Base-by-base conservation (phyloP, 2,329 filamentous ascomycete genomes). In the Colletotrichum cuscutae region DNA sequence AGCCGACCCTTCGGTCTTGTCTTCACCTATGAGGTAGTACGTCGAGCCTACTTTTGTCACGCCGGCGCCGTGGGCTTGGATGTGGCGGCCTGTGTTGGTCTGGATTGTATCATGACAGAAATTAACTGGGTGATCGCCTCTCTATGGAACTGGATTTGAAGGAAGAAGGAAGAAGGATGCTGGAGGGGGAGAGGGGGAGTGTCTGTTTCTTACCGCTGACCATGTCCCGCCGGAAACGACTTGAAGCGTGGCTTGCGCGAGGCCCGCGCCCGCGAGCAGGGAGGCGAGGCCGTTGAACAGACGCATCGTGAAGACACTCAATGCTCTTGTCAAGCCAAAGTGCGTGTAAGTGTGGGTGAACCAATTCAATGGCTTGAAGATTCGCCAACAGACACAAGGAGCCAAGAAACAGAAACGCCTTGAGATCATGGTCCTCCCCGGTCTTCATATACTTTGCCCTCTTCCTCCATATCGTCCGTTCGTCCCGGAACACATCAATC, bases 1-100 rank as follows among this genome's bases (percentile, higher is more conserved):
- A 0, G 84, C 81, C 1, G 84, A 86, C 28, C 91, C 90, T n/a
- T 88, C 82, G 2, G 89, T 88, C 79, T 93, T 93, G 82, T 93
- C 91, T 79, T 94, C 92, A 19, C 92, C 92, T 49, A 93, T 89
- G 81, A 91, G 86, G 82, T 93, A 94, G 82, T 90, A 94, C 0
- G 86, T 88, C 22, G 83, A 84, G 56, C 85, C 84, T 2, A 89
- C 88, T 76, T 89, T 83, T 22, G 52, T 74, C 64, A 93, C 84
- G 57, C 90, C 91, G 1, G 88, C 89, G 4, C 91, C 91, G 77
- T 93, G 91, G 0, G 91, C 91, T 82, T 93, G 90, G 5, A 93
- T 83, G 76, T 91, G 89, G 37, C 87, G 84, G 6, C 86, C 87
- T 1, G 79, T 81, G 61, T 87, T 84, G 6, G 81, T 82, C 79